A percentile compares a stretch with the other conserved stretches of the same genome.
These are phyloP conservation scores for Alloteropsis semialata DNA, from an alignment of 176 grass and related monocot species.

Conservation along the genomic window DNA sequence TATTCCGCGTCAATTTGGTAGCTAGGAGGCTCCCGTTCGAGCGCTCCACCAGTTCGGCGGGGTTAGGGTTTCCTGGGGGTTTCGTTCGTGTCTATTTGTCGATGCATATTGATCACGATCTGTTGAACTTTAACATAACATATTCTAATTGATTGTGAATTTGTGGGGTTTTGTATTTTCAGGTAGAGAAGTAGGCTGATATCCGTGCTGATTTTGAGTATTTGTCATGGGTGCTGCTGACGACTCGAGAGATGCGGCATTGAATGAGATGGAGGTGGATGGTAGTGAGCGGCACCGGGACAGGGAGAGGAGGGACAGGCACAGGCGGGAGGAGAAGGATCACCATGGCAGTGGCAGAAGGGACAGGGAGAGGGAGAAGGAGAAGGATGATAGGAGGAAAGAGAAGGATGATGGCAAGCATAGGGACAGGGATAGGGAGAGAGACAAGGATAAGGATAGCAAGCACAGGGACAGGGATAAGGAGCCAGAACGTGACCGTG, in stretches of 20 bases:
- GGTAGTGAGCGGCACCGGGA: slow-evolving; percentile 37
- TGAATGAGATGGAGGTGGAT: slow-evolving; percentile 50
- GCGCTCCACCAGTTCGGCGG: not conserved
- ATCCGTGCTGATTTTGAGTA: not conserved
- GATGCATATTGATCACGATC: not conserved
- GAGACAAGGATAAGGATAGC: slow-evolving; percentile 42
- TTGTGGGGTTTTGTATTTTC: not conserved
- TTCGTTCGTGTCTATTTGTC: not conserved
- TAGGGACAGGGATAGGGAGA: slow-evolving; percentile 31
- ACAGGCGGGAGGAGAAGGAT: slow-evolving; percentile 50
- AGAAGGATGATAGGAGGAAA: slow-evolving; percentile 49
- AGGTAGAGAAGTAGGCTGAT: not conserved
- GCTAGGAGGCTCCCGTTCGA: not conserved
- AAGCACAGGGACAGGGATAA: slow-evolving; percentile 39
- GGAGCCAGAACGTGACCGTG: slow-evolving; percentile 36
- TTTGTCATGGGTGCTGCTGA: slow-evolving; percentile 38
- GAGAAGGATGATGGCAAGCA: slow-evolving; percentile 40
- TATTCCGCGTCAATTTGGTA: not conserved
- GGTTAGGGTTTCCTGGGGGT: not conserved
- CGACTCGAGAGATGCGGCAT: slow-evolving; percentile 35
- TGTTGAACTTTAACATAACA: not conserved
- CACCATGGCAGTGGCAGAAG: slow-evolving; percentile 37
- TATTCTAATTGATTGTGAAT: not conserved
- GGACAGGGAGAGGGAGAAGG: slow-evolving; percentile 50
- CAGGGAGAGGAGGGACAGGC: slow-evolving; percentile 52